Conservation (phyloP, 2,329 filamentous ascomycete species). For the Fusarium tjaetaba region DNA sequence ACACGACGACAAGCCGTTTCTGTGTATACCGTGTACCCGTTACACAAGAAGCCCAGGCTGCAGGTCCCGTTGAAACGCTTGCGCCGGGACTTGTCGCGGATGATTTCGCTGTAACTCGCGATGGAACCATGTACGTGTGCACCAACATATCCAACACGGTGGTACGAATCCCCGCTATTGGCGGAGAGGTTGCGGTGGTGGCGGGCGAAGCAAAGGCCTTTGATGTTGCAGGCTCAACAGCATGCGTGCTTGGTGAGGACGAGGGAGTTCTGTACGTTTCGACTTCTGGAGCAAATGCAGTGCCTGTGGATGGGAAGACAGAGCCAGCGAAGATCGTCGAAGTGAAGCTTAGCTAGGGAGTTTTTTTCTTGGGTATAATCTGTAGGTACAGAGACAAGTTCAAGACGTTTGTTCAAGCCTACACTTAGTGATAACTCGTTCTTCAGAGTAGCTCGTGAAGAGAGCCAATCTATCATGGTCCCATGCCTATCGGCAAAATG, state of each 20-base stretch:
- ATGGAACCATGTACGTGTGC: conserved; percentile 33
- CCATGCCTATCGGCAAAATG: conserved; percentile 34
- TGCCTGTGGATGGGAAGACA: conserved; percentile 30
- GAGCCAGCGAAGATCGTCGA: conserved; percentile 35
- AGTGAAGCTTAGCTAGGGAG: conserved; percentile 11
- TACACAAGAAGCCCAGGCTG: neutral
- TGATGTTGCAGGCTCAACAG: conserved; percentile 26
- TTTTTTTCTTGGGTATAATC: neutral
- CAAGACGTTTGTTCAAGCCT: conserved; percentile 7
- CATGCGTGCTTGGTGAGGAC: conserved; percentile 18
- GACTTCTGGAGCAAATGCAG: conserved; percentile 24
- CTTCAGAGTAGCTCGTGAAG: conserved; percentile 16
- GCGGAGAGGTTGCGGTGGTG: conserved; percentile 1
- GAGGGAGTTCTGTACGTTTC: conserved; percentile 27
- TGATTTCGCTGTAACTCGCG: conserved; percentile 29
- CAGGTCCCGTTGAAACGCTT: conserved; percentile 26
- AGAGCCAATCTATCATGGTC: conserved; percentile 33
- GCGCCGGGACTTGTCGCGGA: conserved; percentile 21
- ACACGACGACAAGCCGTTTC: conserved; percentile 29
- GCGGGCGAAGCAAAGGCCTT: conserved; percentile 12
- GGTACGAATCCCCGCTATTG: conserved; percentile 1
- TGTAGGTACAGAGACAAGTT: neutral
- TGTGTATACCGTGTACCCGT: conserved; percentile 29
- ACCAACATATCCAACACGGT: conserved; percentile 36
- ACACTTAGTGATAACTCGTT: conserved; percentile 4